phyloP scores from a whole-genome alignment of 371 early-diverging fungal genomes.

The Rhizopus stolonifer region DNA sequence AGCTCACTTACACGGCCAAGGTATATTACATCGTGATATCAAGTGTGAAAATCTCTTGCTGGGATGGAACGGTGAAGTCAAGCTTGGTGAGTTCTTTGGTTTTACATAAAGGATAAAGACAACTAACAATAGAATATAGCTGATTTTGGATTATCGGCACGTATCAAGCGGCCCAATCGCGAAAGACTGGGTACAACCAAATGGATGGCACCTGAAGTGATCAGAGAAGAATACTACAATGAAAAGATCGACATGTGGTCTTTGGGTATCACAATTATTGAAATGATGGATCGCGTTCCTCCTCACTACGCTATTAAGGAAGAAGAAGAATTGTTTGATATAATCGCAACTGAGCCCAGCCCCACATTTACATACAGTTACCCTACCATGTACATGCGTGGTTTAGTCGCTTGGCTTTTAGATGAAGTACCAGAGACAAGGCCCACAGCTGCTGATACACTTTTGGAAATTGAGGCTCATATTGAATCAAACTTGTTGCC shows the following conservation, averaged over 20 bases:
- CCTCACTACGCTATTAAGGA: conserved; percentile 51
- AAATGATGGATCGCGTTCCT: conserved; percentile 59
- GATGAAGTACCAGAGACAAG: conserved; percentile 40
- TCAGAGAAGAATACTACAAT: conserved; percentile 83
- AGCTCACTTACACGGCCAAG: conserved; percentile 85
- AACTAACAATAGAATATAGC: too few species aligned
- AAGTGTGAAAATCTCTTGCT: conserved; percentile 97
- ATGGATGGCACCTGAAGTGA: conserved; percentile 94
- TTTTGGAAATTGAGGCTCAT: conserved; percentile 43
- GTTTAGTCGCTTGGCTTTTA: conserved; percentile 50
- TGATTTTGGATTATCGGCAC: conserved; percentile 44
- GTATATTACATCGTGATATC: conserved; percentile 95
- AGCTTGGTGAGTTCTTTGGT: conserved; percentile 95
- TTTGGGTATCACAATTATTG: conserved; percentile 82
- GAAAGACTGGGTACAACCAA: conserved; percentile 97
- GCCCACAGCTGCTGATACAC: conserved; percentile 44
- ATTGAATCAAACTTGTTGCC: conserved; percentile 35
- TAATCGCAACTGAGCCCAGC: conserved; percentile 40
- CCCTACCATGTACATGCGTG: conserved; percentile 52
- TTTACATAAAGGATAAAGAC: too few species aligned
- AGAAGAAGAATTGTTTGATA: conserved; percentile 43
- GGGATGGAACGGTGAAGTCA: conserved; percentile 89
- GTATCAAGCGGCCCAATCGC: conserved; percentile 48
- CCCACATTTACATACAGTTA: conserved; percentile 53
- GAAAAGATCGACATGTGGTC: conserved; percentile 97